Evolutionary conservation across 2,329 filamentous ascomycete genomes (phyloP), one percentile per base, ranked within the genome.

Genomic region (Rhinocladiella mackenziei): DNA sequence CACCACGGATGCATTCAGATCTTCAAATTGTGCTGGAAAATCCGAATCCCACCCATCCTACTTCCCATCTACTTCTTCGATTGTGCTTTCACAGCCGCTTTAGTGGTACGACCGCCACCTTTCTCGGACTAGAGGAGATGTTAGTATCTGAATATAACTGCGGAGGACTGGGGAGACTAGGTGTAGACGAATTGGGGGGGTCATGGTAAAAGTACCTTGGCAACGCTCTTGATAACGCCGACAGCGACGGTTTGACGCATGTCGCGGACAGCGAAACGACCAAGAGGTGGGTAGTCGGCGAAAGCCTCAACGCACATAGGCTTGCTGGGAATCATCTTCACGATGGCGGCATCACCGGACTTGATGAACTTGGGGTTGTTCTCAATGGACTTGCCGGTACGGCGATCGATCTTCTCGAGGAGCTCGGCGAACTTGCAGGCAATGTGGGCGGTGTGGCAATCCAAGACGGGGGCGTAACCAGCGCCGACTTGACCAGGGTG

Each of bases 271-370:
- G 92, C 92, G 83, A 98, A 98, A 84, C 92, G 91, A 73, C 92
- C 92, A 66, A 98, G 89, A 74, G 92, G 92, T 68, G 92, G 91
- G 82, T 97, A 98, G 70, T 96, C 89, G 67, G 89, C 96, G 89
- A 97, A 98, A 65, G 92, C 79, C 88, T 98, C 92, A 75, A 98
- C 92, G 76, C 92, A 98, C 92, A 98, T 98, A 72, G 92, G 92
- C 89, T 98, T 98, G 80, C 91, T 96, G 72, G 92, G 92, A 81
- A 96, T 71, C 92, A 98, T 97, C 89, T 96, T 97, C 80, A 98
- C 92, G 78, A 98, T 98, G 74, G 91, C 91, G 62, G 92, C 91
- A 74, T 98, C 92, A 85, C 92, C 92, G 67, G 91, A 96, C 89
- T 98, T 98, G 87, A 98, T 89, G 84, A 96, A 97, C 86, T 98